Conservation (phyloP, 768 basidiomycete species). For the Symmetrospora coprosmae region DNA sequence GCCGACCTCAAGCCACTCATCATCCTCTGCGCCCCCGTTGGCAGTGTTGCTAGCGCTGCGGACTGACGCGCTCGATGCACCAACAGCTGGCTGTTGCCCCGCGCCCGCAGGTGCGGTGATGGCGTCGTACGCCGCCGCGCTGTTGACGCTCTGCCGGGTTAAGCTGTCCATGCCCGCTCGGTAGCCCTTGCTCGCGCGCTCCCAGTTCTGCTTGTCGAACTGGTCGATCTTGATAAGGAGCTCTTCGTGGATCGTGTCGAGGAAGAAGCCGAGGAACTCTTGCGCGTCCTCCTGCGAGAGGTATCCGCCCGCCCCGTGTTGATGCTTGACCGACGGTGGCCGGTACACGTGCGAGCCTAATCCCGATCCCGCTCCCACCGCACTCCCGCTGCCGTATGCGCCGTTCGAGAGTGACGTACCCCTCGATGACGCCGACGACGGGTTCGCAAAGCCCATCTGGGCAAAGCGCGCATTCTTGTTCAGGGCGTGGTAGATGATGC, state of each 20-base stretch:
- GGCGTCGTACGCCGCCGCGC: slow-evolving; percentile 1
- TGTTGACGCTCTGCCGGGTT: slow-evolving; percentile 20
- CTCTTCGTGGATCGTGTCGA: slow-evolving; percentile 90
- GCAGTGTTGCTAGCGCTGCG: no score
- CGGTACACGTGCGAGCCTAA: no score
- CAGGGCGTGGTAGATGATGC: slow-evolving; percentile 78
- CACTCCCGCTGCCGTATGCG: no score
- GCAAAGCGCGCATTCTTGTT: slow-evolving; percentile 87
- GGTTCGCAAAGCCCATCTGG: slow-evolving; percentile 53
- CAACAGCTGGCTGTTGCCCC: neutral
- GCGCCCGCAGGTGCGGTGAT: no score
- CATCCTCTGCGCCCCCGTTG: slow-evolving; percentile 1
- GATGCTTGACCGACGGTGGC: slow-evolving; percentile 13
- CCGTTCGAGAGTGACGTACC: no score
- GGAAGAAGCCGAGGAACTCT: slow-evolving; percentile 93
- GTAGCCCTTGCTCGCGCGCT: neutral
- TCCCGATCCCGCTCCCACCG: no score
- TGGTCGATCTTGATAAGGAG: slow-evolving; percentile 42
- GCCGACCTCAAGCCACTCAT: slow-evolving; percentile 87
- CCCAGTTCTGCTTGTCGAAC: slow-evolving; percentile 21
- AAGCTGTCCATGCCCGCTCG: slow-evolving; percentile 10
- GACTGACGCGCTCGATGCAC: no score
- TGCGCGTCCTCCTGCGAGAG: slow-evolving; percentile 97
- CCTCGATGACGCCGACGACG: neutral
- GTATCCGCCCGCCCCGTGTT: slow-evolving; percentile 33